Evolutionary conservation across 495 filamentous ascomycete species (phyloP).

Genomic region (Neurospora sp.): DNA sequence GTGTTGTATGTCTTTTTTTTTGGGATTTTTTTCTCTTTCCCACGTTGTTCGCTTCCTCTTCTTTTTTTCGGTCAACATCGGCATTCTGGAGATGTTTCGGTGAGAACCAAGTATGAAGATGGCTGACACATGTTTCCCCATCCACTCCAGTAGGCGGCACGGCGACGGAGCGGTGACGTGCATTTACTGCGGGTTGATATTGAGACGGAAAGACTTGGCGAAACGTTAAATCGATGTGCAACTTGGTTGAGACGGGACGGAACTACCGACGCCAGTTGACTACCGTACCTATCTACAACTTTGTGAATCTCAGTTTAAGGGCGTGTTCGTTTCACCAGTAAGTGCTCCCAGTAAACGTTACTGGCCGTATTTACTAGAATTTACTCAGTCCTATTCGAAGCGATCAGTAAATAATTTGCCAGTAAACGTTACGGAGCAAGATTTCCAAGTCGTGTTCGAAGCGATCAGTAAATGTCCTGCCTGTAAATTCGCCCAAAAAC

Average conservation of each 20-base stretch:
- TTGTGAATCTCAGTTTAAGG: neutral
- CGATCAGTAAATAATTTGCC: too few species aligned
- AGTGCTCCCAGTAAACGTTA: too few species aligned
- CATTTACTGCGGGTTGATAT: neutral
- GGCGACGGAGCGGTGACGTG: neutral
- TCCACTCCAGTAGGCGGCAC: neutral
- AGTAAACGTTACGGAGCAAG: too few species aligned
- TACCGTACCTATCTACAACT: neutral
- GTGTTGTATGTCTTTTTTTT: constrained; percentile 16
- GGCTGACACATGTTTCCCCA: neutral
- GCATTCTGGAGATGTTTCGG: neutral
- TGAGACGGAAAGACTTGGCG: neutral
- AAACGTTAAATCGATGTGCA: neutral
- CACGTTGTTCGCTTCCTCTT: constrained; percentile 1
- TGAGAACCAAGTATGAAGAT: neutral
- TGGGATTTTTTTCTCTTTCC: neutral
- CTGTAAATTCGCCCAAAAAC: too few species aligned
- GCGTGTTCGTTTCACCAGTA: too few species aligned
- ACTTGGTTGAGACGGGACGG: neutral
- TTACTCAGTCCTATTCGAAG: too few species aligned
- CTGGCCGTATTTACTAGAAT: too few species aligned
- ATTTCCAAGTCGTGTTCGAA: too few species aligned
- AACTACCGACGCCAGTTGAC: neutral
- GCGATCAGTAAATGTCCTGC: too few species aligned
- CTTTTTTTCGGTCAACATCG: neutral